A percentile compares a stretch with the other conserved stretches of the same genome.
Conservation (phyloP, 345 rosid genomes). For the Arabidopsis arenosa region DNA sequence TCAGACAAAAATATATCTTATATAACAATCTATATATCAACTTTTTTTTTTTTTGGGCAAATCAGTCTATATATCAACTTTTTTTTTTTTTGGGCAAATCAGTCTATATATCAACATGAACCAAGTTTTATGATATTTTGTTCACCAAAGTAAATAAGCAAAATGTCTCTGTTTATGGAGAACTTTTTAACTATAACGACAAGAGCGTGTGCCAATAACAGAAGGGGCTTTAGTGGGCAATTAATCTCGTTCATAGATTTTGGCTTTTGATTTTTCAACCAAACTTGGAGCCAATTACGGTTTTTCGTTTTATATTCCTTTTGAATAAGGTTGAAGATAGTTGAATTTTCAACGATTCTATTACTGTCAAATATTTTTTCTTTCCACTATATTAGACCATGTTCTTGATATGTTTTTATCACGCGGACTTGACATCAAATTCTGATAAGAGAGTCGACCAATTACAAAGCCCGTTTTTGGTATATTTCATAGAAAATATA, state of each 20-base stretch:
- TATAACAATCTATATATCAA: not conserved
- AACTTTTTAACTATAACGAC: constrained; percentile 12
- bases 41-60: no score
- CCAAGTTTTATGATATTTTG: not conserved
- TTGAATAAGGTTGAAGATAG: constrained; percentile 4
- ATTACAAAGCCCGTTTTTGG: not conserved
- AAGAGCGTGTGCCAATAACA: constrained; percentile 30
- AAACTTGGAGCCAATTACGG: constrained; percentile 40
- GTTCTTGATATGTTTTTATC: constrained; percentile 5
- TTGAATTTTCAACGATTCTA: constrained; percentile 23
- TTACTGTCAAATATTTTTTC: constrained; percentile 2
- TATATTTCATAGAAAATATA: not conserved
- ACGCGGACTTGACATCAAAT: constrained; percentile 5
- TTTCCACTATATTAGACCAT: constrained; percentile 1
- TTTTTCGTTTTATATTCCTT: constrained; percentile 23
- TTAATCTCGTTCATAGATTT: constrained; percentile 36
- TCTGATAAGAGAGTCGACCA: not conserved
- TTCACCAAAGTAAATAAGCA: not conserved
- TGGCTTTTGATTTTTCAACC: constrained; percentile 43
- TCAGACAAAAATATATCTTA: not conserved
- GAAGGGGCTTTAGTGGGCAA: constrained; percentile 27
- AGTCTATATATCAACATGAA: not conserved
- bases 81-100: not conserved
- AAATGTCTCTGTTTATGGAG: not conserved
- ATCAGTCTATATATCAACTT: not conserved